A percentile compares a stretch with the other conserved stretches of the same genome.
Evolutionary conservation across 2,329 filamentous ascomycete genomes (phyloP).

Genomic region (Capronia americana): DNA sequence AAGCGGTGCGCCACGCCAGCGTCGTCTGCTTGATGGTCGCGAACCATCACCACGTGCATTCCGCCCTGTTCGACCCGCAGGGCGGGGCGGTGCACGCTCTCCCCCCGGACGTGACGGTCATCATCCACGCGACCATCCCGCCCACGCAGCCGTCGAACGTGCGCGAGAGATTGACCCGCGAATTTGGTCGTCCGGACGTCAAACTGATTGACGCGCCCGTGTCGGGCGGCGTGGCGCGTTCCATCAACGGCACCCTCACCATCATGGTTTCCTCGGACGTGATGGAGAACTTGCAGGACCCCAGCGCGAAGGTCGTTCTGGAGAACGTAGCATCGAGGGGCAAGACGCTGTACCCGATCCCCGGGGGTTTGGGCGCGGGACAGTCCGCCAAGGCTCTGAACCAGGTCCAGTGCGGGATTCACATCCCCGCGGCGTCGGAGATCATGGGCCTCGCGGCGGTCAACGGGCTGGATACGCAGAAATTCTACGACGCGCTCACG

Average conservation of each 20-base stretch:
- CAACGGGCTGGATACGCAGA: slow-evolving; percentile 59
- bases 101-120: slow-evolving; percentile 64
- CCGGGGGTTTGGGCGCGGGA: slow-evolving; percentile 65
- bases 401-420: slow-evolving; percentile 67
- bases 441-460: slow-evolving; percentile 65
- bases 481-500: slow-evolving; percentile 52
- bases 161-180: slow-evolving; percentile 59
- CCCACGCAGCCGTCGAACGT: slow-evolving; percentile 69
- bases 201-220: slow-evolving; percentile 74
- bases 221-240: slow-evolving; percentile 71
- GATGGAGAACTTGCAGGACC: slow-evolving; percentile 58
- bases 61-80: slow-evolving; percentile 66
- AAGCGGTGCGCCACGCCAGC: slow-evolving; percentile 57
- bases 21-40: slow-evolving; percentile 70
- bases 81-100: slow-evolving; percentile 58
- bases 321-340: slow-evolving; percentile 63
- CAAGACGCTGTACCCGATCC: slow-evolving; percentile 69
- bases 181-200: slow-evolving; percentile 66
- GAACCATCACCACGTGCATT: slow-evolving; percentile 71
- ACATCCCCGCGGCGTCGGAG: slow-evolving; percentile 67
- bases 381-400: slow-evolving; percentile 70
- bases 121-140: slow-evolving; percentile 74
- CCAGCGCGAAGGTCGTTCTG: slow-evolving; percentile 64
- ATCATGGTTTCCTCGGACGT: slow-evolving; percentile 72
- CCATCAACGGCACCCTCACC: slow-evolving; percentile 73